Base-by-base conservation (phyloP, 108 stramenopile species). In the Skeletonema tropicum region DNA sequence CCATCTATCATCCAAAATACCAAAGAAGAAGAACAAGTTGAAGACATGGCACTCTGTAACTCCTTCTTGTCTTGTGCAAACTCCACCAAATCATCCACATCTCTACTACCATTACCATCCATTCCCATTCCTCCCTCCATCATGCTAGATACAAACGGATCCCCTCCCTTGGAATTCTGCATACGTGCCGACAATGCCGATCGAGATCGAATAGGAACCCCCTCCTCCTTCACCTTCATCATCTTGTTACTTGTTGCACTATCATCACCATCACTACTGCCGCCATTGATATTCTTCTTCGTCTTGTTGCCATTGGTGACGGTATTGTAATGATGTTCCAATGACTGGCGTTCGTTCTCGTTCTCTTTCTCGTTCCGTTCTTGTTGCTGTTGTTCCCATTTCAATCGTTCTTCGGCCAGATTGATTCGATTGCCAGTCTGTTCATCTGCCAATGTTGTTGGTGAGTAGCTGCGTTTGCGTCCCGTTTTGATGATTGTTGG, bases 1-100 rank as follows among this genome's bases (percentile, higher is more conserved):
- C n/a, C n/a, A n/a, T n/a, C n/a, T n/a, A n/a, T n/a, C n/a, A n/a
- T n/a, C n/a, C n/a, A n/a, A n/a, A n/a, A n/a, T n/a, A n/a, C n/a
- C n/a, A n/a, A n/a, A n/a, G n/a, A n/a, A n/a, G n/a, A n/a, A n/a
- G n/a, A n/a, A n/a, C n/a, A n/a, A n/a, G n/a, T n/a, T 15, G 60
- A 77, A 23, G 32, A 66, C 77, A 86, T 68, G 57, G 76, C 49
- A 46, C 82, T 69, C 35, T 91, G 83, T 3, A 89, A 60, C 26
- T 70, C 59, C 15, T 64, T 71, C 66, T 88, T 83, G 15, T 90
- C 85, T 48, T 74, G 13, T 5, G 86, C 74, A 48, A 80, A 64
- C 25, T 36, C 49, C 33, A 68, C 33, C 33, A 71, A 26, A 4
- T 66, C 60, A 58, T 80, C 72, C 58, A 80, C 25, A 3, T 48